Evolutionary conservation across 2,329 filamentous ascomycete species (phyloP).

Genomic region (Colletotrichum limetticola): DNA sequence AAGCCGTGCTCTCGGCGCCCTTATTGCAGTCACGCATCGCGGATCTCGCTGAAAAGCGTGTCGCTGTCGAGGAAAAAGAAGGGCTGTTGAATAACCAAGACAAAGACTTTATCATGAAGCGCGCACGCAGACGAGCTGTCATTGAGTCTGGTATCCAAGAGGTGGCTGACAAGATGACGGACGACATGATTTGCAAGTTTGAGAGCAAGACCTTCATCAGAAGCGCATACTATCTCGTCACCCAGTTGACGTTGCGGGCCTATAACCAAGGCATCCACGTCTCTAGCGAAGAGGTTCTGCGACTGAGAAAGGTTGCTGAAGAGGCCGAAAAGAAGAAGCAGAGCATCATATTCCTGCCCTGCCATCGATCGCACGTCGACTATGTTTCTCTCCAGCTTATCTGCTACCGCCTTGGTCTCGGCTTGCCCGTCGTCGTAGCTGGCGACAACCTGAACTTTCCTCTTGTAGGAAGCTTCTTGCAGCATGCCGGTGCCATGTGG

Average conservation of each 20-base stretch:
- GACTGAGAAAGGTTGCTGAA: slow-evolving; percentile 83
- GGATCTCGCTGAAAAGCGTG: slow-evolving; percentile 79
- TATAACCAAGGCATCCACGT: slow-evolving; percentile 99
- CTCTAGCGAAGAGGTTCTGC: slow-evolving; percentile 90
- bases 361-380: slow-evolving; percentile 94
- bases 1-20: slow-evolving; percentile 77
- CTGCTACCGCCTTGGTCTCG: slow-evolving; percentile 91
- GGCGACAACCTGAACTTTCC: slow-evolving; percentile 98
- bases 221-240: slow-evolving; percentile 88
- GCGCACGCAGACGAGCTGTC: slow-evolving; percentile 66
- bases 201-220: slow-evolving; percentile 94
- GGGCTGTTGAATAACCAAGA: slow-evolving; percentile 71
- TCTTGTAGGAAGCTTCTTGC: slow-evolving; percentile 86
- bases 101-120: slow-evolving; percentile 63
- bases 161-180: slow-evolving; percentile 86
- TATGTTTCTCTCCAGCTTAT: slow-evolving; percentile 96
- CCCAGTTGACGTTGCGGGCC: slow-evolving; percentile 88
- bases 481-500: slow-evolving; percentile 98
- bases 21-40: slow-evolving; percentile 80
- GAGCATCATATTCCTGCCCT: slow-evolving; percentile 95
- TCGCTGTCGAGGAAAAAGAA: slow-evolving; percentile 81
- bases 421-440: slow-evolving; percentile 89
- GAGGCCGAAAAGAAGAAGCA: slow-evolving; percentile 88
- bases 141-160: slow-evolving; percentile 81
- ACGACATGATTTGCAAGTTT: slow-evolving; percentile 99